These are phyloP conservation scores for Penicillium sp. DNA, from an alignment of 2,329 filamentous ascomycete genomes.

Conservation along the genomic window DNA sequence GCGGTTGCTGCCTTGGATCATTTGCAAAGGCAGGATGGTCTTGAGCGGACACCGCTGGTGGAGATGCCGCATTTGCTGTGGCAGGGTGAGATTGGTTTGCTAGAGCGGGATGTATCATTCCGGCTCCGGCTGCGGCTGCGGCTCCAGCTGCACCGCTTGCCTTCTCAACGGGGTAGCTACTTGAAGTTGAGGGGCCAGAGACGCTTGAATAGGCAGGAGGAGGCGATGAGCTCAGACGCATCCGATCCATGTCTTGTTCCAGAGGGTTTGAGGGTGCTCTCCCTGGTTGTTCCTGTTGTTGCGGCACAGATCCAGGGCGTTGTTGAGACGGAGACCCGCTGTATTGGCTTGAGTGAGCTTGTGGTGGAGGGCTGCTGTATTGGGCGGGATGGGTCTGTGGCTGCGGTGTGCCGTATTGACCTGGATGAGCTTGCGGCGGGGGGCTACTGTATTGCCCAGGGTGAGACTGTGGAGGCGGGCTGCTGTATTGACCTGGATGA, in stretches of 20 bases:
- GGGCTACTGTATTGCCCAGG: conserved; percentile 32
- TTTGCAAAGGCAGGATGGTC: conserved; percentile 91
- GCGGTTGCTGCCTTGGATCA: conserved; percentile 60
- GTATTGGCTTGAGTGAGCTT: conserved; percentile 3
- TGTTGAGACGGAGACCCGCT: conserved; percentile 29
- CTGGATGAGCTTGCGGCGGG: conserved; percentile 31
- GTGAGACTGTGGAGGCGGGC: conserved; percentile 17
- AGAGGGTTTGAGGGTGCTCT: conserved; percentile 67
- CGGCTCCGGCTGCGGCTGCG: conserved; percentile 13
- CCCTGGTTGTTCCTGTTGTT: conserved; percentile 23
- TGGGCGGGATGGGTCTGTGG: conserved; percentile 24
- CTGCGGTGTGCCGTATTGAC: background rate
- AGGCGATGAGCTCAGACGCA: conserved; percentile 78
- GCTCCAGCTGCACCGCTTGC: conserved; percentile 50
- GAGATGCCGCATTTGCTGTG: conserved; percentile 22
- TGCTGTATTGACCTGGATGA: conserved; percentile 8
- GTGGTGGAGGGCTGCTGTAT: background rate
- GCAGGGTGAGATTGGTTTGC: conserved; percentile 21
- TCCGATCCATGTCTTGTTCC: conserved; percentile 80
- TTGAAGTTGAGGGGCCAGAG: conserved; percentile 50
- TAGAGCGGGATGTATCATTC: conserved; percentile 28
- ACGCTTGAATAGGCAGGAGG: conserved; percentile 95
- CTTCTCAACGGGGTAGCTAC: conserved; percentile 77
- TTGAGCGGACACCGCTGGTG: conserved; percentile 40
- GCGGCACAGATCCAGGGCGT: conserved; percentile 24